These are phyloP conservation scores for Cudoniella acicularis DNA, from an alignment of 495 filamentous ascomycete species.

Conservation along the genomic window DNA sequence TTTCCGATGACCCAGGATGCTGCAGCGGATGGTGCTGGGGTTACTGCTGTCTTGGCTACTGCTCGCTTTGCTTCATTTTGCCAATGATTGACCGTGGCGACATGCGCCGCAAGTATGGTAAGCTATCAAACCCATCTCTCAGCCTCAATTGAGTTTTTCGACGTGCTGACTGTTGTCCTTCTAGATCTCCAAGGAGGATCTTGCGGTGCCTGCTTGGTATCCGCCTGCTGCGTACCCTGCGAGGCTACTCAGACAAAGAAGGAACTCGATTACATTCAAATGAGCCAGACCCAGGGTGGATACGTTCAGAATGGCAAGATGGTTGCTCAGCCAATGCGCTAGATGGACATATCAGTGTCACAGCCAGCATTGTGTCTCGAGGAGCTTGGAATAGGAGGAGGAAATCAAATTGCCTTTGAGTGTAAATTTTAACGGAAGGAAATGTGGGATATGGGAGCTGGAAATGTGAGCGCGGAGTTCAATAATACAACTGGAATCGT, in stretches of 20 bases:
- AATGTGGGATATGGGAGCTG: no score
- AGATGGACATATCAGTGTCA: no score
- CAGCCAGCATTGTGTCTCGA: no score
- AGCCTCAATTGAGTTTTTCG: not conserved
- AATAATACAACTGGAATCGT: no score
- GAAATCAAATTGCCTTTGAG: not conserved
- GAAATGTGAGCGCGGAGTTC: no score
- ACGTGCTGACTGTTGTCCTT: not conserved
- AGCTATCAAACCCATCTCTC: not conserved
- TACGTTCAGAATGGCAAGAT: not conserved
- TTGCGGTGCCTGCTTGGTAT: not conserved
- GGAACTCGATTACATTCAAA: conserved; percentile 4
- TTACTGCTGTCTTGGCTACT: not conserved
- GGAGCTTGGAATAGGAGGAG: not conserved
- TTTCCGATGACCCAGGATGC: no score
- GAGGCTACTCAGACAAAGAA: not conserved
- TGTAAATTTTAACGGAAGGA: not conserved
- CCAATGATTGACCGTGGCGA: not conserved
- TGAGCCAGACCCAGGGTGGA: not conserved
- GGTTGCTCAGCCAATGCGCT: not conserved
- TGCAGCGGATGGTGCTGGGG: not conserved
- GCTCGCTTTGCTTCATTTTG: not conserved
- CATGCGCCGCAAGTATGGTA: not conserved
- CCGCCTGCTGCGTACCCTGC: not conserved
- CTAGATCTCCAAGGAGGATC: not conserved